phyloP scores from a whole-genome alignment of 2,329 filamentous ascomycete species.

The Diaporthe amygdali region DNA sequence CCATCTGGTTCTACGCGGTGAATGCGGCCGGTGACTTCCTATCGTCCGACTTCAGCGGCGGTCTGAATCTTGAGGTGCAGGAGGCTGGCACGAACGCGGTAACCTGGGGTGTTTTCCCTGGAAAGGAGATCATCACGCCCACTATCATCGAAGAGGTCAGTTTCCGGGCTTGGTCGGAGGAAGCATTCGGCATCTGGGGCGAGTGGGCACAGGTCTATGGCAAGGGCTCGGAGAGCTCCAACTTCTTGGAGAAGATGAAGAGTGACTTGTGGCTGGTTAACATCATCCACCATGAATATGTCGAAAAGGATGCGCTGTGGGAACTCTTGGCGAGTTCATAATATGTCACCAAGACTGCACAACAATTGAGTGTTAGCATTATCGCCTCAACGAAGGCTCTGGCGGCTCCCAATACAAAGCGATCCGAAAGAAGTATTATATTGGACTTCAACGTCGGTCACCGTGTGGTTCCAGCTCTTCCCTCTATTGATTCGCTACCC shows the following conservation, averaged over 20 bases:
- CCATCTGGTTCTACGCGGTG: slow-evolving; percentile 86
- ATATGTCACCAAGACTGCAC: background rate
- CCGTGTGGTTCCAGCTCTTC: background rate
- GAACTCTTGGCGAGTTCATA: slow-evolving; percentile 56
- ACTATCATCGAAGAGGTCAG: slow-evolving; percentile 97
- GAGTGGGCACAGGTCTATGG: slow-evolving; percentile 89
- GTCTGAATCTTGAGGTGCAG: slow-evolving; percentile 29
- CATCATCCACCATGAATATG: slow-evolving; percentile 81
- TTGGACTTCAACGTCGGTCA: background rate
- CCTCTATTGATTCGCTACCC: slow-evolving; percentile 2
- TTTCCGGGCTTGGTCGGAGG: slow-evolving; percentile 92
- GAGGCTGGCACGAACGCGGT: slow-evolving; percentile 82
- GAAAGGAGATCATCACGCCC: slow-evolving; percentile 94
- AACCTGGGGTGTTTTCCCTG: slow-evolving; percentile 94
- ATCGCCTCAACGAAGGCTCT: background rate
- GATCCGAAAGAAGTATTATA: background rate
- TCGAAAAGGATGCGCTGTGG: slow-evolving; percentile 76
- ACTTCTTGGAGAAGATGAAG: slow-evolving; percentile 70
- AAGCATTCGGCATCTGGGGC: slow-evolving; percentile 93
- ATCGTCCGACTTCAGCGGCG: slow-evolving; percentile 62
- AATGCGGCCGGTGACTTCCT: slow-evolving; percentile 80
- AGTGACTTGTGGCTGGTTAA: slow-evolving; percentile 88
- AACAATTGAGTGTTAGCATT: slow-evolving; percentile 26
- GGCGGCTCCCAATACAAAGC: background rate
- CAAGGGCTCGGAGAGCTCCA: slow-evolving; percentile 72